These are phyloP conservation scores for Phytophthora crassamura DNA, from an alignment of 352 stramenopile species.

Conservation along the genomic window DNA sequence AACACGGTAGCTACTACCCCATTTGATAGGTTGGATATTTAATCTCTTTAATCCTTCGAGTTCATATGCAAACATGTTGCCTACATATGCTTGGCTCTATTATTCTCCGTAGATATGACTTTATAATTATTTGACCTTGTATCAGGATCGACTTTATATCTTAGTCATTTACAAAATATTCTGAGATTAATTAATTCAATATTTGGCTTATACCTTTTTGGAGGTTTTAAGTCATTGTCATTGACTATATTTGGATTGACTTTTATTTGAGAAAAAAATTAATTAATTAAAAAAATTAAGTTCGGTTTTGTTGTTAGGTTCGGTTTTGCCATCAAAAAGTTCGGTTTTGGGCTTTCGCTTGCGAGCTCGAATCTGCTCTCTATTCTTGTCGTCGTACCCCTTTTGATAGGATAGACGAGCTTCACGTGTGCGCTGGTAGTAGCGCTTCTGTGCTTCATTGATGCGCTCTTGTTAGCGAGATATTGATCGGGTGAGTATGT, in stretches of 20 bases:
- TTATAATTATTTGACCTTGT: slow-evolving; percentile 28
- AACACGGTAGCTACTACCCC: too few species aligned
- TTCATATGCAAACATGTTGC: slow-evolving; percentile 9
- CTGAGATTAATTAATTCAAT: slow-evolving; percentile 26
- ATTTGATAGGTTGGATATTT: too few species aligned
- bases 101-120: slow-evolving; percentile 29
- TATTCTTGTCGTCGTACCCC: too few species aligned
- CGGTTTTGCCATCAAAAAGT: slow-evolving; percentile 4
- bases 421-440: too few species aligned
- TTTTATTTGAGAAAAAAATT: slow-evolving; percentile 14
- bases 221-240: slow-evolving; percentile 17
- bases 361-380: too few species aligned
- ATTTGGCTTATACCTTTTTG: slow-evolving; percentile 16
- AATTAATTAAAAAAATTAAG: slow-evolving; percentile 23
- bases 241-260: slow-evolving; percentile 14
- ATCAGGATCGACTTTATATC: slow-evolving; percentile 29
- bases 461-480: too few species aligned
- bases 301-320: slow-evolving; percentile 22
- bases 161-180: slow-evolving; percentile 21
- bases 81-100: slow-evolving; percentile 14
- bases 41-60: slow-evolving; percentile 7
- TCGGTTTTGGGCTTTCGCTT: too few species aligned
- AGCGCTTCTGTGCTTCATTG: too few species aligned
- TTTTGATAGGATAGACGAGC: too few species aligned
- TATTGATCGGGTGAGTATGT: too few species aligned